A percentile compares a stretch with the other conserved stretches of the same genome.
phyloP scores from a whole-genome alignment of 306 rosid genomes.

The Arachis hypogaea region DNA sequence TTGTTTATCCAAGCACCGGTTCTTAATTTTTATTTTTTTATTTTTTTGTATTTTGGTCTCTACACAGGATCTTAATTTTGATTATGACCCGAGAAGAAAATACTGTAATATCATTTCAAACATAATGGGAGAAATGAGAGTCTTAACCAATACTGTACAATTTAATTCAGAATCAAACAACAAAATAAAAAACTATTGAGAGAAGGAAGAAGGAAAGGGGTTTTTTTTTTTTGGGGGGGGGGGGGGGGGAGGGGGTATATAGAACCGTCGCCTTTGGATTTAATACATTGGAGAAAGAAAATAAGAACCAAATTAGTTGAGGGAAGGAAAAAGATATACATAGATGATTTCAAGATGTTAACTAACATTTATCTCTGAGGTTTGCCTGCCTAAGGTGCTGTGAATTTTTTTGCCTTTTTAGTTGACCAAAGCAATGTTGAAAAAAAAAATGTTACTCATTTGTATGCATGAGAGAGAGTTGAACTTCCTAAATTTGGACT shows the following conservation, averaged over 20 bases:
- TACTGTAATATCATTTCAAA: too few species aligned
- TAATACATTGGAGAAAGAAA: slow-evolving; percentile 15
- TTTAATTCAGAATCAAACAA: neutral
- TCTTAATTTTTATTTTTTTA: too few species aligned
- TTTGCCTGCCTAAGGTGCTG: slow-evolving; percentile 50
- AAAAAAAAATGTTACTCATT: slow-evolving; percentile 57
- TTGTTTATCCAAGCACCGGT: too few species aligned
- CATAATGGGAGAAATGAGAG: neutral
- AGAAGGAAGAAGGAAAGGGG: neutral
- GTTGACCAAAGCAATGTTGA: slow-evolving; percentile 34
- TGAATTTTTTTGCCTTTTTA: neutral
- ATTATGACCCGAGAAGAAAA: too few species aligned
- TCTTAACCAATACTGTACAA: slow-evolving; percentile 2
- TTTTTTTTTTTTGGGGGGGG: too few species aligned
- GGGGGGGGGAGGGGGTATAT: too few species aligned
- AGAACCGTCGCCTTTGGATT: slow-evolving; percentile 26
- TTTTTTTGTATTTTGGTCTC: too few species aligned
- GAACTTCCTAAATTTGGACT: slow-evolving; percentile 49
- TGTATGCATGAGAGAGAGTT: slow-evolving; percentile 58
- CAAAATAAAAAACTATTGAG: neutral
- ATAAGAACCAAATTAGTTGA: slow-evolving; percentile 34
- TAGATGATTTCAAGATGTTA: slow-evolving; percentile 55
- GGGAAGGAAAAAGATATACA: slow-evolving; percentile 45
- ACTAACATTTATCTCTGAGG: slow-evolving; percentile 51
- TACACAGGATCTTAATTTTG: too few species aligned